phyloP scores from a whole-genome alignment of 2,329 filamentous ascomycete species.

The Tolypocladium inflatum region DNA sequence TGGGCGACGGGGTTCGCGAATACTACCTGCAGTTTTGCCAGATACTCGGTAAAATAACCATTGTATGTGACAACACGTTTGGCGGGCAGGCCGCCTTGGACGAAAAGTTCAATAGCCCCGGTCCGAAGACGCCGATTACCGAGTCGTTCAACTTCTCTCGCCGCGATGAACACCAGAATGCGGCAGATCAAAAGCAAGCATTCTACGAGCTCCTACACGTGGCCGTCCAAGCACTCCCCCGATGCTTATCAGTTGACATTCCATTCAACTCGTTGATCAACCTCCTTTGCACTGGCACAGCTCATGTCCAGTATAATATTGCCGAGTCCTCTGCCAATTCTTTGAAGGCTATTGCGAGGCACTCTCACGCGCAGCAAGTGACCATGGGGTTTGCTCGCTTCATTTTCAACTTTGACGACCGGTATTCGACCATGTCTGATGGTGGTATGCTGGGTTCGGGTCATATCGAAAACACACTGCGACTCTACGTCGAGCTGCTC shows the following conservation, averaged over 20 bases:
- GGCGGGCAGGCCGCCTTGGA: conserved; percentile 91
- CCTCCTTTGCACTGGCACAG: conserved; percentile 88
- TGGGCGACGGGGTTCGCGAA: conserved; percentile 70
- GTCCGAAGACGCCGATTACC: conserved; percentile 88
- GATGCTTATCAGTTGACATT: conserved; percentile 85
- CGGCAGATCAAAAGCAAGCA: conserved; percentile 77
- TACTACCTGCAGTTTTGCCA: conserved; percentile 90
- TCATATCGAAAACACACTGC: conserved; percentile 89
- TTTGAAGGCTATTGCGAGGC: conserved; percentile 86
- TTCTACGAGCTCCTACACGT: conserved; percentile 96
- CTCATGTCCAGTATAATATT: conserved; percentile 88
- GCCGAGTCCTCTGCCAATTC: conserved; percentile 87
- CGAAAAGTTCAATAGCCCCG: conserved; percentile 82
- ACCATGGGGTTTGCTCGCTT: conserved; percentile 95
- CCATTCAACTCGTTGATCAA: conserved; percentile 92
- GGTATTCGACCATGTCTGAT: conserved; percentile 96
- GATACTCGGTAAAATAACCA: conserved; percentile 88
- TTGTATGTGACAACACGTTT: conserved; percentile 94
- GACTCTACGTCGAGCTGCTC: conserved; percentile 85
- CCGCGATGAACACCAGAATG: conserved; percentile 65
- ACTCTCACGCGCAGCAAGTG: conserved; percentile 88
- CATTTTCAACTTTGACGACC: conserved; percentile 97
- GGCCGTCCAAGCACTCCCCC: conserved; percentile 85
- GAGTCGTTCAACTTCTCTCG: conserved; percentile 88
- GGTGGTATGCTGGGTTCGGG: conserved; percentile 90